Percentiles rank a stretch among this genome's conserved stretches.
These are phyloP conservation scores for Galium porrigens DNA, from an alignment of 305 asterid genomes.

Conservation along the genomic window DNA sequence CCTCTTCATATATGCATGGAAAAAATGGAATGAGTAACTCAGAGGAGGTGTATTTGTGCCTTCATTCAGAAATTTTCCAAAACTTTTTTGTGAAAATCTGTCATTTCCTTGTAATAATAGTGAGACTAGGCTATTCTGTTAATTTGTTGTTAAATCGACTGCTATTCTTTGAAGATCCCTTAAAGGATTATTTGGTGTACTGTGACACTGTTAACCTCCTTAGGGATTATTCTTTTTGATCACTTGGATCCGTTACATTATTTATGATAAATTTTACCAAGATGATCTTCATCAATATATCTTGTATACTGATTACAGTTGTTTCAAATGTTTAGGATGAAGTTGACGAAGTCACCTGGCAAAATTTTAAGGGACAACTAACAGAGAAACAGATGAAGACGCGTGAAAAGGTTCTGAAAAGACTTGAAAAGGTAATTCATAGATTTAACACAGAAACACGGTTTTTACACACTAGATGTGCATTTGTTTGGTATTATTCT, in stretches of 20 bases:
- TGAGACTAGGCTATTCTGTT: neutral
- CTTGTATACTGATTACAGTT: constrained; percentile 15
- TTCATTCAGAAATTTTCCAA: neutral
- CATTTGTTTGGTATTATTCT: neutral
- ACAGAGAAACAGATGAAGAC: constrained; percentile 98
- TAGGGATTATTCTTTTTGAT: neutral
- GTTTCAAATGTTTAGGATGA: constrained; percentile 47
- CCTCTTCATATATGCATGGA: neutral
- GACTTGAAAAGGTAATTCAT: constrained; percentile 75
- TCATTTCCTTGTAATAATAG: neutral
- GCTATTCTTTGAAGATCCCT: neutral
- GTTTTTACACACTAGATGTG: neutral
- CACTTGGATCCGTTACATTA: neutral
- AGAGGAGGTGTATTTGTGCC: neutral
- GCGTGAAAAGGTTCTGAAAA: constrained; percentile 78
- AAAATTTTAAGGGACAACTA: constrained; percentile 84
- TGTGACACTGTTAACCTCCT: neutral
- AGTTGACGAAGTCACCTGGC: constrained; percentile 95
- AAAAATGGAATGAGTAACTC: neutral
- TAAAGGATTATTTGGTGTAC: neutral
- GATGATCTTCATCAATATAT: neutral
- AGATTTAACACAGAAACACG: constrained; percentile 2
- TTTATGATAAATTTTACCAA: neutral
- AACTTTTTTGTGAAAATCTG: neutral
- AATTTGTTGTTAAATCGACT: neutral